These are phyloP conservation scores for Fusarium pseudonygamai DNA, from an alignment of 2,329 filamentous ascomycete genomes.

Conservation along the genomic window DNA sequence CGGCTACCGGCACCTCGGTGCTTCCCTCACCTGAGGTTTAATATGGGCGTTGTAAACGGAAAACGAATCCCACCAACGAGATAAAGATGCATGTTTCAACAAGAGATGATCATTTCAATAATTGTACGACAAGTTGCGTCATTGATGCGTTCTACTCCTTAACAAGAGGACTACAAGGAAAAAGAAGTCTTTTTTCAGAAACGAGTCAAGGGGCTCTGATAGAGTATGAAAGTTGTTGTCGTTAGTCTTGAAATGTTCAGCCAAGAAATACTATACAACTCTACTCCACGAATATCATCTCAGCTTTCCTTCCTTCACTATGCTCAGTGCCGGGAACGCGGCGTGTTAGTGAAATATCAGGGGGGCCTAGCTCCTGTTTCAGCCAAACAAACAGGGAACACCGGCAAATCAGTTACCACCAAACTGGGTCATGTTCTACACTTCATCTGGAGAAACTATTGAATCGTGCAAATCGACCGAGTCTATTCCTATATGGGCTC, in stretches of 20 bases:
- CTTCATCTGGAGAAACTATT: slow-evolving; percentile 18
- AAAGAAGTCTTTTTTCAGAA: background rate
- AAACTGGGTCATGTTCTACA: slow-evolving; percentile 18
- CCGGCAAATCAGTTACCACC: background rate
- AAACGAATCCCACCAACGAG: slow-evolving; percentile 33
- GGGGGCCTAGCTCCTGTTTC: slow-evolving; percentile 32
- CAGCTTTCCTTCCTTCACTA: background rate
- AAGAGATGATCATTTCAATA: background rate
- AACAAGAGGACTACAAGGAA: background rate
- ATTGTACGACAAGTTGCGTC: slow-evolving; percentile 5
- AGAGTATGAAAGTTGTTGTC: background rate
- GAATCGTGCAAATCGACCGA: slow-evolving; percentile 22
- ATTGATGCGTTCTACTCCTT: background rate
- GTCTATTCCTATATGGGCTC: slow-evolving; percentile 20
- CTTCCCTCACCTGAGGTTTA: slow-evolving; percentile 13
- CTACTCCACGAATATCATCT: background rate
- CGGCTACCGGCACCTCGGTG: slow-evolving; percentile 21
- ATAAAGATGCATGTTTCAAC: slow-evolving; percentile 20
- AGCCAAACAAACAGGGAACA: slow-evolving; percentile 16
- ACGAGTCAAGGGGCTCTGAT: background rate
- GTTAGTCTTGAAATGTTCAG: background rate
- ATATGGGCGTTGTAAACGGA: slow-evolving; percentile 12
- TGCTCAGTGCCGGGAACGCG: background rate
- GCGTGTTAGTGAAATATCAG: slow-evolving; percentile 28
- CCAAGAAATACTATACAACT: background rate